Evolutionary conservation across 2,329 filamentous ascomycete species (phyloP).

Genomic region (Teratosphaeria viscida): DNA sequence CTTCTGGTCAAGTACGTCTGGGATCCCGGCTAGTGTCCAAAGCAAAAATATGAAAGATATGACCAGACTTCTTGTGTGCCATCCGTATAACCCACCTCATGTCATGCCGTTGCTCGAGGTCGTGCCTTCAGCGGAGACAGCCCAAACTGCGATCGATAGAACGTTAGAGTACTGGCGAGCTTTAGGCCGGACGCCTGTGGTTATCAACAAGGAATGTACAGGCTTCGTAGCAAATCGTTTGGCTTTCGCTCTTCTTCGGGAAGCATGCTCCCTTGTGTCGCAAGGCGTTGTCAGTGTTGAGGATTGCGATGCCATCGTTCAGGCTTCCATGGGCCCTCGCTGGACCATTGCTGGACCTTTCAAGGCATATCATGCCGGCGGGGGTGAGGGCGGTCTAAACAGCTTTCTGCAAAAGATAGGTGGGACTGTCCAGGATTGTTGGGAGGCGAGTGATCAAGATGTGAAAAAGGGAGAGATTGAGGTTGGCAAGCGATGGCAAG

Average conservation of each 20-base stretch:
- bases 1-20: constrained; percentile 49
- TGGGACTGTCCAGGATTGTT: constrained; percentile 44
- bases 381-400: constrained; percentile 42
- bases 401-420: constrained; percentile 48
- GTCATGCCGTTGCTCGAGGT: constrained; percentile 52
- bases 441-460: constrained; percentile 38
- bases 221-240: constrained; percentile 51
- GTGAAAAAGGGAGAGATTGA: constrained; percentile 20
- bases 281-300: constrained; percentile 42
- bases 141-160: constrained; percentile 25
- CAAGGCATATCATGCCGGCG: constrained; percentile 49
- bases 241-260: constrained; percentile 46
- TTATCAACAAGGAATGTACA: constrained; percentile 41
- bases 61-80: constrained; percentile 44
- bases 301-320: constrained; percentile 45
- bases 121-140: constrained; percentile 40
- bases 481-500: constrained; percentile 37
- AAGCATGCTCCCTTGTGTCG: constrained; percentile 45
- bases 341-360: constrained; percentile 49
- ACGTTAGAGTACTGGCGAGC: constrained; percentile 38
- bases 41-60: constrained; percentile 31
- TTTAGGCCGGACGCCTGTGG: constrained; percentile 36
- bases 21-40: constrained; percentile 46
- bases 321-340: constrained; percentile 42
- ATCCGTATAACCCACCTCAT: constrained; percentile 53